Evolutionary conservation across 257 asterid species (phyloP).

Genomic region (Echium plantagineum): DNA sequence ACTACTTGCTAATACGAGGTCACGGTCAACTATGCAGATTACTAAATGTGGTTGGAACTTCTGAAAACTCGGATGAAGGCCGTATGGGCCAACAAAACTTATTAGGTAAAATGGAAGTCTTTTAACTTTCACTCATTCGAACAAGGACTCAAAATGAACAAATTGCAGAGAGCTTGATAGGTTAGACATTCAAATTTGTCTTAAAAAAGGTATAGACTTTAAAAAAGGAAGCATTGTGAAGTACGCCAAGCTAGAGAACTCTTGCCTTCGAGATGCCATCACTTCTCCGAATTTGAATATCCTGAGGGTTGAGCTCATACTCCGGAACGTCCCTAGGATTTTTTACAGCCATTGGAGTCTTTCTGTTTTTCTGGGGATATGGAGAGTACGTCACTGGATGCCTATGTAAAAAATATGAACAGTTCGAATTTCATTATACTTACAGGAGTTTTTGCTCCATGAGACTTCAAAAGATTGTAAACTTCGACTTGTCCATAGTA

Average conservation of each 20-base stretch:
- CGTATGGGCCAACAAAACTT: too few species aligned
- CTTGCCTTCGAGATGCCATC: conserved; percentile 90
- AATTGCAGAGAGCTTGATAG: too few species aligned
- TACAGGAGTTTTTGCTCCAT: conserved; percentile 90
- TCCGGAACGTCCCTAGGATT: conserved; percentile 98
- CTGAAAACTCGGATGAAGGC: too few species aligned
- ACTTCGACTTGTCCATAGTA: conserved; percentile 77
- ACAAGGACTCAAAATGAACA: too few species aligned
- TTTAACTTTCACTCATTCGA: too few species aligned
- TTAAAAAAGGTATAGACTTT: background rate
- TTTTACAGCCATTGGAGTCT: conserved; percentile 89
- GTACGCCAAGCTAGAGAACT: conserved; percentile 8
- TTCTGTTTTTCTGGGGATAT: conserved; percentile 78
- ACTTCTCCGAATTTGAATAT: conserved; percentile 77
- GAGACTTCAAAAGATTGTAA: conserved; percentile 77
- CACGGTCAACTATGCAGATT: too few species aligned
- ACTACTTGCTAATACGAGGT: too few species aligned
- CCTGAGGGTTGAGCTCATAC: conserved; percentile 88
- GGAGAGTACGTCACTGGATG: conserved; percentile 19
- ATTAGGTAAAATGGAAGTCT: too few species aligned
- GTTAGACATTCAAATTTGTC: background rate
- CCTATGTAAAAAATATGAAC: background rate
- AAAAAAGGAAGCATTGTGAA: background rate
- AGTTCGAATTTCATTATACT: conserved; percentile 10
- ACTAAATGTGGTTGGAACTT: too few species aligned